Base-by-base conservation (phyloP, 2,329 filamentous ascomycete genomes). In the Tolypocladium ovalisporum region DNA sequence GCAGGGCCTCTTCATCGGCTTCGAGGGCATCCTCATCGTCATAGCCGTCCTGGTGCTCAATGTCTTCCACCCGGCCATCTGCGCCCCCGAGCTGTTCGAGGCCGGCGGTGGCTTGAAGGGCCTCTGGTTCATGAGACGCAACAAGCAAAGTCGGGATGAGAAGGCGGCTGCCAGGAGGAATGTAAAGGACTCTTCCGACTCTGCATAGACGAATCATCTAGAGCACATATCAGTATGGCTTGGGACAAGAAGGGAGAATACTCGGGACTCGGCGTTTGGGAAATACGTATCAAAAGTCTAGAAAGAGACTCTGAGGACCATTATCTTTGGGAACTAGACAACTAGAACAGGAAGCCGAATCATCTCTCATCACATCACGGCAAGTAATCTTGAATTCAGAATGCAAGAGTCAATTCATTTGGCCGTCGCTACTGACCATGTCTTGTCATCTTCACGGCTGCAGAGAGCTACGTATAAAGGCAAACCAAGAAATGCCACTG, bases 21-120 rank as follows among this genome's bases (percentile, higher is more conserved):
- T 86, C 56, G 83, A 86, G 73, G 79, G 81, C 51, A 71, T 76
- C 49, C 74, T 82, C 71, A 75, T 82, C 42, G 67, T 75, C 37
- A 62, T 80, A 19, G 78, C 80, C 3, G 75, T 75, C 15, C 54
- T 74, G 3, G 66, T 60, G 3, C 68, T 83, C 52, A 79, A 77
- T 40, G 56, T 77, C 22, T 78, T 68, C 36, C 67, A 70, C 52
- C 64, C 67, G 8, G 62, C 58, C 17, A 59, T 63, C 32, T 67
- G 64, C 52, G 66, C 69, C 59, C 63, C 57, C 32, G 62, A 66
- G 51, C 56, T 73, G 8, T 59, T 72, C 37, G 63, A 64, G 19
- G 56, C 61, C 19, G 60, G 62, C 24, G 67, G 65, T n/a, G 65
- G 59, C 47, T 61, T 66, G 19, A 62, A 62, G 58, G 65, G 67